A percentile compares a stretch with the other conserved stretches of the same genome.
Evolutionary conservation across 495 filamentous ascomycete species (phyloP).

Genomic region (Tetracladium marchalianum): DNA sequence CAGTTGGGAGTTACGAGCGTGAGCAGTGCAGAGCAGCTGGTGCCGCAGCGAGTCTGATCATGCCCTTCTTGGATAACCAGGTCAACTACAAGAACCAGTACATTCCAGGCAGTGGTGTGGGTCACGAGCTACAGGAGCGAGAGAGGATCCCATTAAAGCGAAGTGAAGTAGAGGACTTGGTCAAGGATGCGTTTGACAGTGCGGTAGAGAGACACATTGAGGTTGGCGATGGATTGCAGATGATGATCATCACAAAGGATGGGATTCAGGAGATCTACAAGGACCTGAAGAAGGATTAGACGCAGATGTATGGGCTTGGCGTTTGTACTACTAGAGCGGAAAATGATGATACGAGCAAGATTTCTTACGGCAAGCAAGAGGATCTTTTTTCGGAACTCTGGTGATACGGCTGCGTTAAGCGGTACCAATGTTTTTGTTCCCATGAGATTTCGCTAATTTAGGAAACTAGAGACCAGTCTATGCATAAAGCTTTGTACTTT

Average conservation of each 20-base stretch:
- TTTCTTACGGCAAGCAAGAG: too few species aligned
- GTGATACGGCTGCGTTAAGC: background rate
- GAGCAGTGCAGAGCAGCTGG: slow-evolving; percentile 93
- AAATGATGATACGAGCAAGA: background rate
- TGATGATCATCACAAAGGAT: slow-evolving; percentile 79
- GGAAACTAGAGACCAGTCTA: too few species aligned
- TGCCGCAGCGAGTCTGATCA: slow-evolving; percentile 92
- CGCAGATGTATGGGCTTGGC: background rate
- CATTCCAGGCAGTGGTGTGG: slow-evolving; percentile 74
- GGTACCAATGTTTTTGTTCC: background rate
- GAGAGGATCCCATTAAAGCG: slow-evolving; percentile 54
- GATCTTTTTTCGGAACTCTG: background rate
- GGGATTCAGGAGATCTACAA: slow-evolving; percentile 80
- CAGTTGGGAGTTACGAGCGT: slow-evolving; percentile 91
- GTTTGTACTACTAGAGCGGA: slow-evolving; percentile 4
- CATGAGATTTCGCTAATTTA: too few species aligned
- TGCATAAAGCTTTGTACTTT: too few species aligned
- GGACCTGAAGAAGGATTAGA: slow-evolving; percentile 84
- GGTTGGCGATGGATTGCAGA: slow-evolving; percentile 92
- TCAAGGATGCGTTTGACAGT: slow-evolving; percentile 95
- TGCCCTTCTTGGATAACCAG: slow-evolving; percentile 98
- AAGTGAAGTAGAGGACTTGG: slow-evolving; percentile 69
- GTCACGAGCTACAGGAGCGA: slow-evolving; percentile 66
- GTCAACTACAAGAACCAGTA: slow-evolving; percentile 99
- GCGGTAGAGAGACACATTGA: slow-evolving; percentile 98